phyloP scores from a whole-genome alignment of 2,329 filamentous ascomycete genomes.

The Aspergillus eucalypticola region DNA sequence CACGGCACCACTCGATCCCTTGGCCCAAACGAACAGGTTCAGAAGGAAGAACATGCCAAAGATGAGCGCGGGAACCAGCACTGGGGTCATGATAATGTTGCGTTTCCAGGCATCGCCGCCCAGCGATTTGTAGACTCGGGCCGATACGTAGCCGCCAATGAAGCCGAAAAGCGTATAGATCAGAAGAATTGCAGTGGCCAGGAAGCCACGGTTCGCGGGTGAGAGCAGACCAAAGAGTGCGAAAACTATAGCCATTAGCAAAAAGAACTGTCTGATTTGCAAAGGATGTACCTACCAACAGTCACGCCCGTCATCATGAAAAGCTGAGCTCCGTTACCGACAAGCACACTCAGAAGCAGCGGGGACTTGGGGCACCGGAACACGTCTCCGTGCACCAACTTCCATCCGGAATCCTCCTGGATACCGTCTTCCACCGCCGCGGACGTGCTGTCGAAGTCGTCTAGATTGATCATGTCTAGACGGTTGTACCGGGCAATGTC shows the following conservation, averaged over 20 bases:
- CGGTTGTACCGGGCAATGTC: slow-evolving; percentile 97
- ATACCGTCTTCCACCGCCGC: slow-evolving; percentile 81
- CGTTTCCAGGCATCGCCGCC: slow-evolving; percentile 91
- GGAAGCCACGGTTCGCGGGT: slow-evolving; percentile 89
- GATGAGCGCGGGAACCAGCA: slow-evolving; percentile 81
- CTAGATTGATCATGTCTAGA: slow-evolving; percentile 84
- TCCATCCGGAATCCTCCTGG: slow-evolving; percentile 98
- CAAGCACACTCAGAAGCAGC: slow-evolving; percentile 78
- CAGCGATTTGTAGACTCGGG: slow-evolving; percentile 92
- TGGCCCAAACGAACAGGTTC: slow-evolving; percentile 94
- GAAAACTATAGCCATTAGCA: slow-evolving; percentile 57
- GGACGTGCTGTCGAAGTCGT: slow-evolving; percentile 79
- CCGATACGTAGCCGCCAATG: slow-evolving; percentile 85
- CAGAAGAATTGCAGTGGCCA: slow-evolving; percentile 89
- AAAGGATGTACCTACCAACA: slow-evolving; percentile 56
- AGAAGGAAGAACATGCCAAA: slow-evolving; percentile 89
- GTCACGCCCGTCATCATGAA: slow-evolving; percentile 98
- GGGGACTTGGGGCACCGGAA: slow-evolving; percentile 85
- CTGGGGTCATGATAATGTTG: slow-evolving; percentile 84
- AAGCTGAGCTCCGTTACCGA: slow-evolving; percentile 92
- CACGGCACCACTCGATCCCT: slow-evolving; percentile 87
- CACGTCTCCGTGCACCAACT: slow-evolving; percentile 94
- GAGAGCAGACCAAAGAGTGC: slow-evolving; percentile 93
- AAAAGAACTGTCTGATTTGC: background rate
- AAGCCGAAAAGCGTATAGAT: slow-evolving; percentile 92